Conservation (phyloP, 495 filamentous ascomycete species). For the Wilcoxina mikolae region DNA sequence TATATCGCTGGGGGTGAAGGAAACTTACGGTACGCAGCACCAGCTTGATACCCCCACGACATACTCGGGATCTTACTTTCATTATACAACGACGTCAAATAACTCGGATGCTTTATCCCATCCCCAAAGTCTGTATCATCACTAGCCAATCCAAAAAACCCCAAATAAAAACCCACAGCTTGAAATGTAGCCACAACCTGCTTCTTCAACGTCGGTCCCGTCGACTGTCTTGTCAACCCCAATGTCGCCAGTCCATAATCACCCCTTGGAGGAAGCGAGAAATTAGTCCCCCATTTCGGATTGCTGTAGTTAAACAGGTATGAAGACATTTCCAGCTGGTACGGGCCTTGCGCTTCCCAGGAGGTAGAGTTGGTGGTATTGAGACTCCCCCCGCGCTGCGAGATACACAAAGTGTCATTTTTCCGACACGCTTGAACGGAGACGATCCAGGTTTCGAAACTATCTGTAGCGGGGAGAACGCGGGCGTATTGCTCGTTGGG, state of each 20-base stretch:
- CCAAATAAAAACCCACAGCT: background rate
- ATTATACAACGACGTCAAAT: background rate
- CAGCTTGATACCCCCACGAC: background rate
- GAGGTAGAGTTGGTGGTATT: background rate
- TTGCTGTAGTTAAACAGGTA: background rate
- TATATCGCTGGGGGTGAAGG: background rate
- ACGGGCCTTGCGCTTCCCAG: background rate
- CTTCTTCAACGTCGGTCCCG: background rate
- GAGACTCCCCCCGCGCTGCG: background rate
- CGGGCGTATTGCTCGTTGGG: background rate
- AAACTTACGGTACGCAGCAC: background rate
- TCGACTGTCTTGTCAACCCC: background rate
- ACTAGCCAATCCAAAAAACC: background rate
- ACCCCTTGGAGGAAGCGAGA: background rate
- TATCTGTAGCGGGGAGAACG: background rate
- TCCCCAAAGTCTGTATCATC: background rate
- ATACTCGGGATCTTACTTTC: background rate
- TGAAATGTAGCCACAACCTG: background rate
- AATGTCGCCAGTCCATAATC: background rate
- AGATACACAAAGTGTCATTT: background rate
- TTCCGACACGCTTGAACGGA: background rate
- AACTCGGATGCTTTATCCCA: background rate
- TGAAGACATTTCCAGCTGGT: background rate
- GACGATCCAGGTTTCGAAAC: background rate
- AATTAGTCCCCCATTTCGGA: background rate